phyloP scores from a whole-genome alignment of 1,139 yeast genomes.

The Debaryomycetaceae sp. region DNA sequence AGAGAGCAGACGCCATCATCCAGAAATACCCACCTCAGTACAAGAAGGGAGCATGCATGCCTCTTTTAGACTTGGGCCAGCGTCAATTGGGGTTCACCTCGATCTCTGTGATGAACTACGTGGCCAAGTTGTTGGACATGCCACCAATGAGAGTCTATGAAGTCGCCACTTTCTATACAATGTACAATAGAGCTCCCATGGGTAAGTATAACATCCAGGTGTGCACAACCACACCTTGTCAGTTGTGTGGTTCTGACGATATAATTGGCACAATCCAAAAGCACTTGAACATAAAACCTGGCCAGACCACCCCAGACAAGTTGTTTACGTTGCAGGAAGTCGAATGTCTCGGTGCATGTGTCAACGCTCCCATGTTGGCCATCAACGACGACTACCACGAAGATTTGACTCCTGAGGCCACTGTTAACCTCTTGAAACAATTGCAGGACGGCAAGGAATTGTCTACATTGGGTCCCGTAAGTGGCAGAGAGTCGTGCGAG shows the following conservation, averaged over 20 bases:
- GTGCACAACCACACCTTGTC: conserved; percentile 91
- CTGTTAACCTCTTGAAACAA: conserved; percentile 58
- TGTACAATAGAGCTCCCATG: conserved; percentile 86
- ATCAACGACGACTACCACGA: conserved; percentile 81
- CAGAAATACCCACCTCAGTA: conserved; percentile 84
- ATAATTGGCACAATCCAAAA: conserved; percentile 68
- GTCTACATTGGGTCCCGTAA: conserved; percentile 64
- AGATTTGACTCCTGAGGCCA: conserved; percentile 71
- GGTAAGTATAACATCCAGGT: conserved; percentile 83
- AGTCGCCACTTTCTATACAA: conserved; percentile 89
- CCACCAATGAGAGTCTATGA: conserved; percentile 96
- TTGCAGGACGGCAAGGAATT: conserved; percentile 62
- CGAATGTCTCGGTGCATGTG: conserved; percentile 91
- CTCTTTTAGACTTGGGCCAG: conserved; percentile 81
- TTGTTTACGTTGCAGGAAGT: conserved; percentile 83
- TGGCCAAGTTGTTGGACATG: conserved; percentile 79
- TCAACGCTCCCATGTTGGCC: conserved; percentile 87
- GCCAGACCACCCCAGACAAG: conserved; percentile 75
- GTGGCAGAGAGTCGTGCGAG: conserved; percentile 71
- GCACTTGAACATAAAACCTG: conserved; percentile 66
- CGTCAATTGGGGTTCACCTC: conserved; percentile 87
- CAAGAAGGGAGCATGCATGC: conserved; percentile 88
- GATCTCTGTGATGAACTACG: conserved; percentile 89
- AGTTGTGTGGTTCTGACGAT: conserved; percentile 77
- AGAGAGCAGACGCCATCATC: conserved; percentile 69